A percentile compares a stretch with the other conserved stretches of the same genome.
Evolutionary conservation across 2,329 filamentous ascomycete species (phyloP).

Genomic region (Pseudogymnoascus sp.): DNA sequence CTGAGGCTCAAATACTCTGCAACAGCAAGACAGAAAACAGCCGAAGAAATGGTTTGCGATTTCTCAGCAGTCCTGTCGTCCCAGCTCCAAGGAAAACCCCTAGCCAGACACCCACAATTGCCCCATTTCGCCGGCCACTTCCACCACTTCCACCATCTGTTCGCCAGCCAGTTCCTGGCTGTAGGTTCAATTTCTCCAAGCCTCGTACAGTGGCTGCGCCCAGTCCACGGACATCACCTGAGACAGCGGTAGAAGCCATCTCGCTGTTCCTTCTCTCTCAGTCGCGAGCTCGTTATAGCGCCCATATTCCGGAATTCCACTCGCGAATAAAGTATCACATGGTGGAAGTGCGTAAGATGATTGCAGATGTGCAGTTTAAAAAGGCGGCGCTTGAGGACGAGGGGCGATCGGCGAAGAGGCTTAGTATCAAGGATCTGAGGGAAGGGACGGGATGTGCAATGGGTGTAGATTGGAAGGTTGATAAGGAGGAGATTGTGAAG

Average conservation of each 20-base stretch:
- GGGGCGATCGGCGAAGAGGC: background rate
- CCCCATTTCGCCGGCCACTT: background rate
- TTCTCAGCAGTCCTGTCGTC: background rate
- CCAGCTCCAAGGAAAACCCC: background rate
- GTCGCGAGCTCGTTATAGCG: background rate
- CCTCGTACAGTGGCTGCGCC: background rate
- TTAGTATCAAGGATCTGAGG: background rate
- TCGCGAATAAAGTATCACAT: background rate
- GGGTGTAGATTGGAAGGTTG: constrained; percentile 1
- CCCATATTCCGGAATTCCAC: background rate
- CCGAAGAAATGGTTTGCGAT: background rate
- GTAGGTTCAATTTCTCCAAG: background rate
- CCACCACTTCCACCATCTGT: background rate
- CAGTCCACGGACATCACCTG: background rate
- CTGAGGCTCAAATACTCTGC: background rate
- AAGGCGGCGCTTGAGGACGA: background rate
- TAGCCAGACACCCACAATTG: background rate
- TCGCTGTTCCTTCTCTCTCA: background rate
- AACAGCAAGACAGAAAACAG: background rate
- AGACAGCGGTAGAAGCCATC: background rate
- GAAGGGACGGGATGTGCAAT: background rate
- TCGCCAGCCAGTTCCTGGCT: background rate
- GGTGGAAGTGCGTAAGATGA: background rate
- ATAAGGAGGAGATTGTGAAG: background rate
- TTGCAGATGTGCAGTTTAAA: background rate